Percentiles rank a stretch among this genome's conserved stretches.
phyloP scores from a whole-genome alignment of 139 green algal species.

The Spirogloea muscicola region DNA sequence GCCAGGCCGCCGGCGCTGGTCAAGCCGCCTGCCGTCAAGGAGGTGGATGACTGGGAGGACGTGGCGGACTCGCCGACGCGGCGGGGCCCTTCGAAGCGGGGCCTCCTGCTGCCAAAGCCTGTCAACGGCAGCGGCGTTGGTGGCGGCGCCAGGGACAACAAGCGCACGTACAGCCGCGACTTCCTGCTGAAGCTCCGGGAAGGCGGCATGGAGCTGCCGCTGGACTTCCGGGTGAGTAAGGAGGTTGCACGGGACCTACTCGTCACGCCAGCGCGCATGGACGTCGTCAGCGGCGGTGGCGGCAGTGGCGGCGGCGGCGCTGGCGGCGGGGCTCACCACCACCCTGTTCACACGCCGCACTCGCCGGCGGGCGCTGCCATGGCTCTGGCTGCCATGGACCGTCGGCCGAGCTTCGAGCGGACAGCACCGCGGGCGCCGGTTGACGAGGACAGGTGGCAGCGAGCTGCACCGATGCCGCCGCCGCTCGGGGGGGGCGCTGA shows the following conservation, averaged over 20 bases:
- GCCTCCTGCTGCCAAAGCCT: not conserved
- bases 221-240: slow-evolving; percentile 8
- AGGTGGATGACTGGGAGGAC: slow-evolving; percentile 39
- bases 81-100: not conserved
- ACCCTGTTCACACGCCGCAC: not conserved
- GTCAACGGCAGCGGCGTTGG: not conserved
- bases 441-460: too few relatives aligned
- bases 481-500: too few relatives aligned
- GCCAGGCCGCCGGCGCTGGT: not conserved
- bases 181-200: slow-evolving; percentile 40
- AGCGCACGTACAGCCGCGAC: slow-evolving; percentile 27
- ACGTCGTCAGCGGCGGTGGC: not conserved
- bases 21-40: not conserved
- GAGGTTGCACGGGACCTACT: not conserved
- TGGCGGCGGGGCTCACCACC: not conserved
- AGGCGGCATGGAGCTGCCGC: not conserved
- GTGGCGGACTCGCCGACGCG: slow-evolving; percentile 11
- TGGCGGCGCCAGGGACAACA: not conserved
- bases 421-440: not conserved
- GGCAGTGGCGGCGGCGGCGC: not conserved
- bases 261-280: not conserved
- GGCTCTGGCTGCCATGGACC: not conserved
- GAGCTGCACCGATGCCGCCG: too few relatives aligned
- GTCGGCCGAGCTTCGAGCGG: not conserved
- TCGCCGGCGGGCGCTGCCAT: not conserved